Percentiles rank a stretch among this genome's conserved stretches.
These are phyloP conservation scores for Corymbia calophylla DNA, from an alignment of 441 rosid genomes.

Conservation along the genomic window DNA sequence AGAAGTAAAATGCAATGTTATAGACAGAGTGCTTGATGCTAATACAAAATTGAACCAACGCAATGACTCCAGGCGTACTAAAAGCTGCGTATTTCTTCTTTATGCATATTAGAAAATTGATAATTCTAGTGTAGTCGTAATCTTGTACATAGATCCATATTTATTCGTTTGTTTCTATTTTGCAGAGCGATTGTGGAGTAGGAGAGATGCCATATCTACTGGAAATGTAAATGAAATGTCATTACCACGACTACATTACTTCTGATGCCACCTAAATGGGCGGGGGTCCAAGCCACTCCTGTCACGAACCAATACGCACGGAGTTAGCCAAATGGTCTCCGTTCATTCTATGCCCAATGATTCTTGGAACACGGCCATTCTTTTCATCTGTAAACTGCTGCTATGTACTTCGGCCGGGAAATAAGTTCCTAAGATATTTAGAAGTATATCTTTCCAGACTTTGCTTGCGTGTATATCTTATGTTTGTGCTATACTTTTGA, in stretches of 20 bases:
- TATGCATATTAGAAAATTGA: neutral
- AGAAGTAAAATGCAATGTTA: neutral
- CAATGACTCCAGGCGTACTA: neutral
- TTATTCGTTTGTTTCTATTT: neutral
- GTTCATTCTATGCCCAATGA: slow-evolving; percentile 79
- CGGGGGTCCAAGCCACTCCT: slow-evolving; percentile 83
- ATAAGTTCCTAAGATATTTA: neutral
- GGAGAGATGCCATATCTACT: slow-evolving; percentile 36
- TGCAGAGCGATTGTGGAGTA: slow-evolving; percentile 80
- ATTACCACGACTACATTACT: slow-evolving; percentile 62
- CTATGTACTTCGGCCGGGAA: neutral
- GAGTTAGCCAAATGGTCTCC: slow-evolving; percentile 63
- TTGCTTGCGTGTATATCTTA: slow-evolving; percentile 33
- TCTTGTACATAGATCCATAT: neutral
- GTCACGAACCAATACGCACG: slow-evolving; percentile 45
- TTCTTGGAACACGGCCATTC: neutral
- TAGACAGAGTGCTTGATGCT: neutral
- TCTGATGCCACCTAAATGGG: slow-evolving; percentile 73
- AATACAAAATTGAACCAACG: neutral
- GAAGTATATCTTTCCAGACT: neutral
- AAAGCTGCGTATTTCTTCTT: neutral
- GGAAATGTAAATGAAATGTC: slow-evolving; percentile 38
- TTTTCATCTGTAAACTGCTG: neutral
- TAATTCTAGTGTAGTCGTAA: neutral
- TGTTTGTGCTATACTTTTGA: slow-evolving; percentile 66